Evolutionary conservation across 2,329 filamentous ascomycete genomes (phyloP).

Genomic region (Aspergillus flavus): DNA sequence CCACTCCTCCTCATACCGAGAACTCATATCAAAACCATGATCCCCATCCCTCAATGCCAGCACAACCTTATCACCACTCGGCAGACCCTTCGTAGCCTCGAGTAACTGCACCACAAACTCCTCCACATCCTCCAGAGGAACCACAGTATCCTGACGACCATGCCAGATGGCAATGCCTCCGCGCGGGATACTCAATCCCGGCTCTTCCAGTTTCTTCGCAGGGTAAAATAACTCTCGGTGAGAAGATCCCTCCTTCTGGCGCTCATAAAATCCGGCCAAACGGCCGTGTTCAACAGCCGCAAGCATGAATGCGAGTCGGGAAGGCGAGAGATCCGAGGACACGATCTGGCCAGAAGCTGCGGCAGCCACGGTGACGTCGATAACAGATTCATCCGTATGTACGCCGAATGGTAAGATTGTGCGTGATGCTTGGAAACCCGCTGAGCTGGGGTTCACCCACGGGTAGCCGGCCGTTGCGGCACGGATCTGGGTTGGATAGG

Average conservation of each 20-base stretch:
- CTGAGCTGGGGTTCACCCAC: constrained; percentile 27
- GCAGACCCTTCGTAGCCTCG: constrained; percentile 25
- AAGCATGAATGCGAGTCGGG: constrained; percentile 21
- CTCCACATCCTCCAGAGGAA: constrained; percentile 31
- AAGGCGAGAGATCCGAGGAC: constrained; percentile 18
- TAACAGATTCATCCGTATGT: constrained; percentile 15
- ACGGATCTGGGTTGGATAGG: constrained; percentile 32
- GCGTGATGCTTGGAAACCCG: constrained; percentile 21
- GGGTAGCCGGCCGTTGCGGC: constrained; percentile 38
- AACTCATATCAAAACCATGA: constrained; percentile 40
- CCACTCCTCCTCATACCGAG: constrained; percentile 31
- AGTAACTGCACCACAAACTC: constrained; percentile 30
- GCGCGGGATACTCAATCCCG: constrained; percentile 26
- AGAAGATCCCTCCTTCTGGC: constrained; percentile 17
- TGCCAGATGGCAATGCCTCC: constrained; percentile 39
- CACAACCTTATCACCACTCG: constrained; percentile 26
- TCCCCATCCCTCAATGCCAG: constrained; percentile 33
- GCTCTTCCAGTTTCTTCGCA: constrained; percentile 31
- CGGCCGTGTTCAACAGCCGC: constrained; percentile 22
- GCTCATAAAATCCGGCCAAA: constrained; percentile 22
- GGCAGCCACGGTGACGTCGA: constrained; percentile 16
- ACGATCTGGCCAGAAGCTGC: constrained; percentile 9
- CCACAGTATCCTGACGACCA: constrained; percentile 35
- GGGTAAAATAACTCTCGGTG: constrained; percentile 28
- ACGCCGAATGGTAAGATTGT: constrained; percentile 17